Evolutionary conservation across 2,329 filamentous ascomycete species (phyloP), one percentile per base, ranked within the genome.

Genomic region (Colletotrichum sp.): DNA sequence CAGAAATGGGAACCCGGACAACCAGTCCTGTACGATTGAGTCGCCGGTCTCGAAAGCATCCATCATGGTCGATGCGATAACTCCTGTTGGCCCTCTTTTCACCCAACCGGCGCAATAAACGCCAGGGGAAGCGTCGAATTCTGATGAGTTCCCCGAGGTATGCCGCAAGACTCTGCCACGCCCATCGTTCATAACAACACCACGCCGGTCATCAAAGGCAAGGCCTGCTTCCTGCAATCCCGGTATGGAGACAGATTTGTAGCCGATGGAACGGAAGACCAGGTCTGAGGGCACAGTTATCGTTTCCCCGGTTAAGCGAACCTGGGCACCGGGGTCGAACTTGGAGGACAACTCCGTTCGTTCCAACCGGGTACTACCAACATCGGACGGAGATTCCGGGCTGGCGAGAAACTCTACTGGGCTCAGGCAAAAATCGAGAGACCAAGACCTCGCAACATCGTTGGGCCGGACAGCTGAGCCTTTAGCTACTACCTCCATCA

Each of bases 101-200:
- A 98, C 96, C 97, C 97, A 99, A 1, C 97, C 97, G 18, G 96
- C 95, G 79, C 96, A 98, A 85, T 99, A 99, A 32, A 98, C 85
- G 0, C 96, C 95, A 0, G 93, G 92, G 81, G 83, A 91, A 81
- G 78, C 87, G 81, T 77, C 89, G 85, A 78, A 87, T 80, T 69
- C 88, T 80, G 75, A 84, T 78, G 79, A 84, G 12, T 78, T 82
- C 76, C 78, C 82, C 79, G 21, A 77, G 52, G 68, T 80, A 57
- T 76, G 80, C 76, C 80, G 87, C 71, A 83, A 83, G 24, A 98
- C 91, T 67, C 97, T 92, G 1, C 97, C 97, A 36, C 92, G 86
- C 2, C 93, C 91, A 82, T 98, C 96, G 81, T 98, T 98, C 49
- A 91, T 92, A 63, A 99, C 94, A 24, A 96, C 90, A 6, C 96